Evolutionary conservation across 345 rosid species (phyloP).

Genomic region (Punica granatum): DNA sequence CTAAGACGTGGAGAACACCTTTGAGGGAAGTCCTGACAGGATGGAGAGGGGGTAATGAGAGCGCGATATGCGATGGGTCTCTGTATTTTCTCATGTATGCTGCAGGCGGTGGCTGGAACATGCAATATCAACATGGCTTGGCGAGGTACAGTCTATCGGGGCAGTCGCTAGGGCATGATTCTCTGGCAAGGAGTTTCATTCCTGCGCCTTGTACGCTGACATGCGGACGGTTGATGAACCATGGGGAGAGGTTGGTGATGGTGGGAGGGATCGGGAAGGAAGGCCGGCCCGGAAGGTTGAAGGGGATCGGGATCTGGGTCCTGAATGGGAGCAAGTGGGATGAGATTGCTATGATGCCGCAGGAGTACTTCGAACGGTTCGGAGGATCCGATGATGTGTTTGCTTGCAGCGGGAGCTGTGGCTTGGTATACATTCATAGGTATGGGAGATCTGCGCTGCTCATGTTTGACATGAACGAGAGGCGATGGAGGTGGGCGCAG

Average conservation of each 20-base stretch:
- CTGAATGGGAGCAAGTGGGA: conserved; percentile 55
- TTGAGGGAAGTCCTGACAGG: conserved; percentile 50
- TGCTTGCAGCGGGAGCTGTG: conserved; percentile 69
- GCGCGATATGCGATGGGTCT: conserved; percentile 58
- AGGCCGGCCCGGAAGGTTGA: conserved; percentile 61
- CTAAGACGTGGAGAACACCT: conserved; percentile 49
- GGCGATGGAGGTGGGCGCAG: conserved; percentile 74
- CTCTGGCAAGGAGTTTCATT: conserved; percentile 33
- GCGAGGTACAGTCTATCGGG: conserved; percentile 37
- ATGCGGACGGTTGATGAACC: conserved; percentile 76
- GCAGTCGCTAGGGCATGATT: conserved; percentile 24
- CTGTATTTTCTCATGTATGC: conserved; percentile 59
- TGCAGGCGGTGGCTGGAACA: conserved; percentile 38
- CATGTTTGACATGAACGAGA: conserved; percentile 46
- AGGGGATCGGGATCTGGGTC: conserved; percentile 88
- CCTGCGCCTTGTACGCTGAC: conserved; percentile 64
- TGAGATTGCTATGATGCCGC: conserved; percentile 71
- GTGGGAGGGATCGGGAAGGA: conserved; percentile 77
- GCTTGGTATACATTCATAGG: conserved; percentile 68
- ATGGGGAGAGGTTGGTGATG: conserved; percentile 69
- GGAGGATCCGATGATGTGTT: conserved; percentile 90
- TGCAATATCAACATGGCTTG: conserved; percentile 60
- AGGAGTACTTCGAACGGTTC: conserved; percentile 64
- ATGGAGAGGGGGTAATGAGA: conserved; percentile 82
- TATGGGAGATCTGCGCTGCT: conserved; percentile 78